phyloP scores from a whole-genome alignment of 305 asterid genomes.

The Stenogyne calaminthoides region DNA sequence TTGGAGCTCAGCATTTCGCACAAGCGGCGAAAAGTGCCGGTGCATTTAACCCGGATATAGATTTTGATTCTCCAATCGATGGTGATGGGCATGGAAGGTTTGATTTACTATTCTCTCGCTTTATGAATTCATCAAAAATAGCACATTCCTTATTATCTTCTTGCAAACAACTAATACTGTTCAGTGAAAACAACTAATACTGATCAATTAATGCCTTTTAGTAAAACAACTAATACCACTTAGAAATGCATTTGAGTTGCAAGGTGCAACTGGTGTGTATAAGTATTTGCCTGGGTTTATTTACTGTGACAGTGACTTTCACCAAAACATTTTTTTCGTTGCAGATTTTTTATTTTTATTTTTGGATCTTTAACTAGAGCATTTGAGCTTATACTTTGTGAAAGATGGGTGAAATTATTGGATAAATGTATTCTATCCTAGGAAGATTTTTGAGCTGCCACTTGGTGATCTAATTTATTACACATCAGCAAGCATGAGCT shows the following conservation, averaged over 20 bases:
- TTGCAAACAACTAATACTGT: not conserved
- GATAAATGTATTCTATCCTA: not conserved
- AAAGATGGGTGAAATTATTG: not conserved
- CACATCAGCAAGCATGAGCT: conserved; percentile 1
- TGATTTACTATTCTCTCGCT: conserved; percentile 26
- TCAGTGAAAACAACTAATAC: too few species aligned
- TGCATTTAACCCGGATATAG: conserved; percentile 75
- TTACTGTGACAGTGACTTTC: conserved; percentile 4
- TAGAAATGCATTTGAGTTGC: too few species aligned
- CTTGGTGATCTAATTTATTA: conserved; percentile 4
- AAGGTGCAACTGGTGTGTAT: too few species aligned
- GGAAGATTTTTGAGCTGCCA: not conserved
- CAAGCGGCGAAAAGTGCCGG: conserved; percentile 97
- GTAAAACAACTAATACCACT: too few species aligned
- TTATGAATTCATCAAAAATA: not conserved
- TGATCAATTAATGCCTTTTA: too few species aligned
- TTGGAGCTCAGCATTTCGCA: conserved; percentile 99
- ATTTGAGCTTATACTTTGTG: conserved; percentile 5
- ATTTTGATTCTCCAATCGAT: conserved; percentile 93
- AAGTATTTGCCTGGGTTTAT: not conserved
- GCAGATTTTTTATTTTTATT: too few species aligned
- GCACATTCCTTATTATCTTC: conserved; percentile 1
- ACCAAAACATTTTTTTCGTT: not conserved
- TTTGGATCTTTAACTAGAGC: not conserved
- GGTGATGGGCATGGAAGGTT: conserved; percentile 99